Evolutionary conservation across 805 yeast species (phyloP), one percentile per base, ranked within the genome.

Genomic region (Starmerella roubikii): DNA sequence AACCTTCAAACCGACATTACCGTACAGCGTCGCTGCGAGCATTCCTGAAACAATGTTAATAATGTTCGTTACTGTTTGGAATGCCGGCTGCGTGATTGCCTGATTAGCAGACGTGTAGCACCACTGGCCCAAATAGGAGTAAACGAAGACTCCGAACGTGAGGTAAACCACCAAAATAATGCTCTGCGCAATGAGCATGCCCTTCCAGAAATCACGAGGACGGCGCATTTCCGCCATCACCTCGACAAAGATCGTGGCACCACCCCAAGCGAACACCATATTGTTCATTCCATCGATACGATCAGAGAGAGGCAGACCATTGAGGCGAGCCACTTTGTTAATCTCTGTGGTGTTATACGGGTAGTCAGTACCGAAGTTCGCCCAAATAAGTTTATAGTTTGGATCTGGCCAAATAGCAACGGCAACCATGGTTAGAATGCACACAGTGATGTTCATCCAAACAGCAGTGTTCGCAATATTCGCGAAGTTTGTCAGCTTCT

Each of bases 211-310:
- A 40, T 68, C 72, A 59, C 54, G 54, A 8, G 72, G 72, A 35
- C 65, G 57, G 40, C 53, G 57, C 69, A 68, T 62, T 50, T 68
- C 72, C 10, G 72, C 64, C 55, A 68, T 56, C 36, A 68, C 59
- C 47, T 68, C 70, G 15, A 65, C 60, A 54, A 66, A 67, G 35
- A 67, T 62, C 44, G 67, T 59, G n/a, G 72, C 67, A 45, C 72
- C 73, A 29, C 71, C 72, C 57, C 65, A 68, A 3, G 70, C 64
- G 50, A 62, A 68, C 16, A 68, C 68, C 44, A 67, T 59, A 49
- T 67, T 67, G 54, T 66, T 59, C 42, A 64, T 41, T 34, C 53
- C 53, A 19, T 16, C 38, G 34, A 49, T 47, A 13, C 39, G 39
- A 23, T 22, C 33, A 10, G 17, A 24, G 16, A 48, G 32, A n/a